These are phyloP conservation scores for Pythium sukuiense DNA, from an alignment of 352 stramenopile genomes.

Conservation along the genomic window DNA sequence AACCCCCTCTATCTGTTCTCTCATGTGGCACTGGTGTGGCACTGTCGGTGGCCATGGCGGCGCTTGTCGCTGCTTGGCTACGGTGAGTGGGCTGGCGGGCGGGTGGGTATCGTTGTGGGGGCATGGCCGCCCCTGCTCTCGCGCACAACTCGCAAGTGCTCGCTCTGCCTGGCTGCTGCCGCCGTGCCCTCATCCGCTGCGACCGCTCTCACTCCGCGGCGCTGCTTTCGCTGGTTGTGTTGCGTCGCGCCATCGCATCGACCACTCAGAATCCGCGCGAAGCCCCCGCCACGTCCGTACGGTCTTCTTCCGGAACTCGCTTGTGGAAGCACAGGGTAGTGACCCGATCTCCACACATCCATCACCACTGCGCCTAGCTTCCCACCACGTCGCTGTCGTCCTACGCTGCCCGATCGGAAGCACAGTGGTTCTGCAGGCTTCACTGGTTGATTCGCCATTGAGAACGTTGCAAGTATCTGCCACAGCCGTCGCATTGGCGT, in stretches of 20 bases:
- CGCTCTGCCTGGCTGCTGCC: constrained; percentile 18
- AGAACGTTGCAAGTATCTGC: not conserved
- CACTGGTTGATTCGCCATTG: not conserved
- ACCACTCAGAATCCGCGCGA: constrained; percentile 2
- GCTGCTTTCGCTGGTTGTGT: constrained; percentile 1
- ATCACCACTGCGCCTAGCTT: not conserved
- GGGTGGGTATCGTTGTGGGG: constrained; percentile 5
- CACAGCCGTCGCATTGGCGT: constrained; percentile 4
- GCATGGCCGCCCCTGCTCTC: constrained; percentile 26
- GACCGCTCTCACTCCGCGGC: constrained; percentile 1
- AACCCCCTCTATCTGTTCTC: constrained; percentile 22
- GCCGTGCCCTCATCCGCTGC: constrained; percentile 3
- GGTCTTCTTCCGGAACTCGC: constrained; percentile 1
- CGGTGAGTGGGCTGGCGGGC: constrained; percentile 6
- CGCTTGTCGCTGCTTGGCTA: constrained; percentile 26
- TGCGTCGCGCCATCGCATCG: not conserved
- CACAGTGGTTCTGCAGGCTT: constrained; percentile 1
- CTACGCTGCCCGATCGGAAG: not conserved
- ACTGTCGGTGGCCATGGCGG: constrained; percentile 13
- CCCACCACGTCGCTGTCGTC: not conserved
- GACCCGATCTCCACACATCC: not conserved
- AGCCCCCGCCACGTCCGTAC: not conserved
- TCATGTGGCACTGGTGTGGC: constrained; percentile 26
- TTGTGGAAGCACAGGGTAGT: not conserved
- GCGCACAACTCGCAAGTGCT: constrained; percentile 27